A percentile compares a stretch with the other conserved stretches of the same genome.
phyloP scores from a whole-genome alignment of 2,329 filamentous ascomycete species.

The Plectosphaerella plurivora region DNA sequence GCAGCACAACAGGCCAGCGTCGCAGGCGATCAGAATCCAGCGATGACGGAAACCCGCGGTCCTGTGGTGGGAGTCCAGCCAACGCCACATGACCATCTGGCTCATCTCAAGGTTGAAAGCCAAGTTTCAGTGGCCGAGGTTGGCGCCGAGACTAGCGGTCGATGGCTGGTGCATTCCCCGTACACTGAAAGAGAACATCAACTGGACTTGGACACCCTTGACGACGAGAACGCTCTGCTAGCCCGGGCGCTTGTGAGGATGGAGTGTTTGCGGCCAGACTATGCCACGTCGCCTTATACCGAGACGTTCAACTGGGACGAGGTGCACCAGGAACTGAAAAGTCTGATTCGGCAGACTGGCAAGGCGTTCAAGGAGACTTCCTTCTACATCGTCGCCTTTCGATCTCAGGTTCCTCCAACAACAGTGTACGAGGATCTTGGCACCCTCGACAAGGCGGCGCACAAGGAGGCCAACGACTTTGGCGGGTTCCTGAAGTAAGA shows the following conservation, averaged over 20 bases:
- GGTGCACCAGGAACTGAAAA: conserved; percentile 54
- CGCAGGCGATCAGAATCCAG: no score
- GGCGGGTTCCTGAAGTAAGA: conserved; percentile 76
- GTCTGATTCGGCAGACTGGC: conserved; percentile 40
- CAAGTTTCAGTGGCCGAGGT: conserved; percentile 6
- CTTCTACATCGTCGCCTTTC: conserved; percentile 85
- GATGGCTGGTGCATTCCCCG: conserved; percentile 64
- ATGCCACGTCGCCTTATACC: conserved; percentile 70
- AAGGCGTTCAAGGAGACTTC: conserved; percentile 56
- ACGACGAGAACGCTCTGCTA: conserved; percentile 62
- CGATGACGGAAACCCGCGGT: not conserved
- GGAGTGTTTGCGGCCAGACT: conserved; percentile 59
- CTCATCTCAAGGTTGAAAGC: conserved; percentile 5
- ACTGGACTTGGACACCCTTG: conserved; percentile 65
- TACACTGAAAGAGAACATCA: conserved; percentile 69
- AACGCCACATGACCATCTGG: not conserved
- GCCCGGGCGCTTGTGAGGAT: conserved; percentile 66
- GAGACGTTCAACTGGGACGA: conserved; percentile 73
- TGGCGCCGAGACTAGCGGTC: conserved; percentile 8
- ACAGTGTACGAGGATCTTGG: conserved; percentile 67
- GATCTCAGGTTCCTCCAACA: conserved; percentile 64
- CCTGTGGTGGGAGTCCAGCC: not conserved
- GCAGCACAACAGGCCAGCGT: no score
- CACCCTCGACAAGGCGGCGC: conserved; percentile 70
- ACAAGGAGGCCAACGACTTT: conserved; percentile 72